Conservation (phyloP, 2,329 filamentous ascomycete genomes). For the Sphaceloma murrayae region DNA sequence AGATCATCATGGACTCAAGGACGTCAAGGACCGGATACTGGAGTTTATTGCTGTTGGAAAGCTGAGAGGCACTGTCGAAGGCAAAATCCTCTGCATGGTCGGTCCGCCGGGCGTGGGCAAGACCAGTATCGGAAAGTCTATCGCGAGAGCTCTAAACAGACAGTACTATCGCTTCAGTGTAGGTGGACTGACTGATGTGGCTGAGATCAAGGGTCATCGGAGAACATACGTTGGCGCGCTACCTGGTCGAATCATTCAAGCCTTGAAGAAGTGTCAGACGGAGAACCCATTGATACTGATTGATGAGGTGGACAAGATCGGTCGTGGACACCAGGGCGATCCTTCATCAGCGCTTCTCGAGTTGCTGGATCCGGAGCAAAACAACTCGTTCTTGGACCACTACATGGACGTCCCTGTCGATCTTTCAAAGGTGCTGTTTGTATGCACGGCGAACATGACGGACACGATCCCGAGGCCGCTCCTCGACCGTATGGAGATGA, state of each 20-base stretch:
- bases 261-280: conserved; percentile 96
- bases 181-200: conserved; percentile 90
- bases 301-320: conserved; percentile 97
- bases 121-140: conserved; percentile 97
- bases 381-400: conserved; percentile 92
- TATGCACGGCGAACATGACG: conserved; percentile 98
- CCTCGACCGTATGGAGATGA: conserved; percentile 95
- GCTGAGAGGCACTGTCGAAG: conserved; percentile 89
- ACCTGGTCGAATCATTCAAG: conserved; percentile 93
- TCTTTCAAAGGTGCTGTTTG: conserved; percentile 92
- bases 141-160: conserved; percentile 84
- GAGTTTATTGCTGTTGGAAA: conserved; percentile 99
- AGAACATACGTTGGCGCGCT: conserved; percentile 93
- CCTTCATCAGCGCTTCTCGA: conserved; percentile 90
- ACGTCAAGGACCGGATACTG: conserved; percentile 95
- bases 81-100: conserved; percentile 96
- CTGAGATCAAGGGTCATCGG: conserved; percentile 96
- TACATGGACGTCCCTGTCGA: conserved; percentile 98
- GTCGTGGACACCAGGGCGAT: conserved; percentile 90
- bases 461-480: conserved; percentile 93
- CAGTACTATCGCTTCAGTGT: conserved; percentile 99
- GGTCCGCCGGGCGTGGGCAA: conserved; percentile 96
- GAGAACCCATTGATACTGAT: conserved; percentile 96
- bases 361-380: conserved; percentile 91
- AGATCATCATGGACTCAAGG: conserved; percentile 92